Evolutionary conservation across 2,329 filamentous ascomycete genomes (phyloP).

Genomic region (Ceratocystis huliohia): DNA sequence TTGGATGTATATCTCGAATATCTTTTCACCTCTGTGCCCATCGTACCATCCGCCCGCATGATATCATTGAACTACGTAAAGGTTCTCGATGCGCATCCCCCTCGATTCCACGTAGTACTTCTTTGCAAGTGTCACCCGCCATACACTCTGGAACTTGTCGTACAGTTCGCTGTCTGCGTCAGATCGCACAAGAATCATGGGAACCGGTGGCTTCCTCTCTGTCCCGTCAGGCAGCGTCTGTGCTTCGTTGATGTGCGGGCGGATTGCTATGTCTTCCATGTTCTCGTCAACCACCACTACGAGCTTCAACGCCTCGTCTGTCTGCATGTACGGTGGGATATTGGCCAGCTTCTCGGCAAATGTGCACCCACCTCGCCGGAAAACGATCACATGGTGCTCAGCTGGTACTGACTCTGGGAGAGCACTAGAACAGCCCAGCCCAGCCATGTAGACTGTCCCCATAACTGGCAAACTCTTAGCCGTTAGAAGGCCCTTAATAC

Average conservation of each 20-base stretch:
- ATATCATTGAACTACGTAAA: constrained; percentile 36
- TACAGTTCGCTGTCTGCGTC: constrained; percentile 49
- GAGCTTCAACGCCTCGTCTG: constrained; percentile 55
- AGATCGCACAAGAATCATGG: constrained; percentile 72
- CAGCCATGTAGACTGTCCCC: constrained; percentile 54
- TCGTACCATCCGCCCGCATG: background rate
- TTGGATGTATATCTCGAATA: constrained; percentile 2
- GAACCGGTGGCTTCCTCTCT: constrained; percentile 56
- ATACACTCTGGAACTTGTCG: constrained; percentile 48
- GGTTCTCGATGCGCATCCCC: constrained; percentile 63
- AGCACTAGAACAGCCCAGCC: constrained; percentile 50
- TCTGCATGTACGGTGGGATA: constrained; percentile 60
- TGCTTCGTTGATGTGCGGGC: constrained; percentile 60
- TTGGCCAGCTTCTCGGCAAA: constrained; percentile 74
- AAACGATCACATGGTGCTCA: constrained; percentile 63
- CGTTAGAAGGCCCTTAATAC: constrained; percentile 48
- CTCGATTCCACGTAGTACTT: constrained; percentile 72
- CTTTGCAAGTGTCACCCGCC: constrained; percentile 60
- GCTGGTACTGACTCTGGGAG: constrained; percentile 40
- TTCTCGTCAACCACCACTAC: constrained; percentile 56
- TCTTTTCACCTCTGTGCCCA: background rate
- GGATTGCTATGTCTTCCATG: constrained; percentile 29
- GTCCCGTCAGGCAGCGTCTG: constrained; percentile 62
- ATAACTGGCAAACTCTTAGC: constrained; percentile 29
- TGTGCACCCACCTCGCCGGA: constrained; percentile 70